These are phyloP conservation scores for Pseudogymnoascus sp. DNA, from an alignment of 2,329 filamentous ascomycete genomes.

Conservation along the genomic window DNA sequence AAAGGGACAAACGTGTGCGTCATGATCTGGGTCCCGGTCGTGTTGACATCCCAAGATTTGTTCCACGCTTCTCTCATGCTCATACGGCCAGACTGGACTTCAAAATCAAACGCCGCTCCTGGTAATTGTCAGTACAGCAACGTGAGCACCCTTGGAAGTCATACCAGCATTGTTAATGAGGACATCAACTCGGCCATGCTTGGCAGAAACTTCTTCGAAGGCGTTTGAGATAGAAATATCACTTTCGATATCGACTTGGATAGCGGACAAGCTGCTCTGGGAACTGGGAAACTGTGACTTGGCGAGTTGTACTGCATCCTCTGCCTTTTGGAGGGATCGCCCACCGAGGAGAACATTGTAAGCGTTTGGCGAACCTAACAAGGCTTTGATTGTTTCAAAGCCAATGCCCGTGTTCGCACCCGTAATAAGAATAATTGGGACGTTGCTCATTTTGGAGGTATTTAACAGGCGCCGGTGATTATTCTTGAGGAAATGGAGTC, in stretches of 20 bases:
- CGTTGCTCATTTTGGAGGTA: background rate
- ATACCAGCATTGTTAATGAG: slow-evolving; percentile 31
- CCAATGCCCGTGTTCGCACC: slow-evolving; percentile 38
- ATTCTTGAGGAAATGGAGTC: background rate
- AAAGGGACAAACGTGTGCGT: slow-evolving; percentile 34
- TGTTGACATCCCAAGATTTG: slow-evolving; percentile 37
- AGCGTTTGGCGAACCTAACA: slow-evolving; percentile 14
- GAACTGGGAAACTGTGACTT: slow-evolving; percentile 29
- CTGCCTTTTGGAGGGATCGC: slow-evolving; percentile 34
- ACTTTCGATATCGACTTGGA: slow-evolving; percentile 29
- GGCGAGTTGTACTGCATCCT: slow-evolving; percentile 31
- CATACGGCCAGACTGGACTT: slow-evolving; percentile 23
- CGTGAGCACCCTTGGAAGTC: background rate
- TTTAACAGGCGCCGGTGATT: background rate
- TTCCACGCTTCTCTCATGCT: slow-evolving; percentile 34
- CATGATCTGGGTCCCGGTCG: slow-evolving; percentile 33
- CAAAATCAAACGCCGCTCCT: slow-evolving; percentile 27
- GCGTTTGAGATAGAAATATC: slow-evolving; percentile 29
- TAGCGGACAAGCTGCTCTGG: slow-evolving; percentile 18
- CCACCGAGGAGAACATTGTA: slow-evolving; percentile 36
- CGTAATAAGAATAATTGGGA: slow-evolving; percentile 29
- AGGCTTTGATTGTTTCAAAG: slow-evolving; percentile 29
- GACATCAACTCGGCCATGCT: slow-evolving; percentile 27
- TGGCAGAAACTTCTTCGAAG: slow-evolving; percentile 23
- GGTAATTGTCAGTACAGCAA: background rate